Evolutionary conservation across 768 basidiomycete genomes (phyloP).

Genomic region (Amanita rubescens): DNA sequence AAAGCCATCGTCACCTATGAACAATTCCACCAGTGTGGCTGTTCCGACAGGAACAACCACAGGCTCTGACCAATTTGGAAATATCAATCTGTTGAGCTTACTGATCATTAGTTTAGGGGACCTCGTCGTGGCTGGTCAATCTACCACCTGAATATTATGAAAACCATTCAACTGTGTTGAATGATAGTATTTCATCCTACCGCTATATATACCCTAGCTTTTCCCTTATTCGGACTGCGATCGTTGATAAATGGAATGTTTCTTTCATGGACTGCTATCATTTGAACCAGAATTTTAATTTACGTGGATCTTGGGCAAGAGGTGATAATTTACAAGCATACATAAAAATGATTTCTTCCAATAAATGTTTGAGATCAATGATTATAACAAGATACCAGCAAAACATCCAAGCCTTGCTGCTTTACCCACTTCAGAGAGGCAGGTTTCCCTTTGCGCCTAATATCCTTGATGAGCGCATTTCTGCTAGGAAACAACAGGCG

Average conservation of each 20-base stretch:
- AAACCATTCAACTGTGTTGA: not conserved
- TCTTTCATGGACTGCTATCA: not conserved
- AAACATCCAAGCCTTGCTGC: slow-evolving; percentile 51
- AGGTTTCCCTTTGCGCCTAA: slow-evolving; percentile 37
- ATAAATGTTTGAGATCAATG: slow-evolving; percentile 12
- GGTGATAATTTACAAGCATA: not conserved
- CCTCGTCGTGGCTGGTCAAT: slow-evolving; percentile 21
- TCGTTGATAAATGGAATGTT: not conserved
- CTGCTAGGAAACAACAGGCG: slow-evolving; percentile 55
- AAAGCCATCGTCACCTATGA: slow-evolving; percentile 10
- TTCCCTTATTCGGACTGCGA: not conserved
- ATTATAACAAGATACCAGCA: slow-evolving; percentile 46
- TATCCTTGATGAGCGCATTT: slow-evolving; percentile 52
- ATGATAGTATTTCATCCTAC: not conserved
- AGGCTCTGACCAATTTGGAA: slow-evolving; percentile 19
- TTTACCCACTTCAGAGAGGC: slow-evolving; percentile 55
- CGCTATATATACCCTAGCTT: not conserved
- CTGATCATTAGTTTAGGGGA: slow-evolving; percentile 31
- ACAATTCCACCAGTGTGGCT: slow-evolving; percentile 18
- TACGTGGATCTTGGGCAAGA: not conserved
- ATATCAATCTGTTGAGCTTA: slow-evolving; percentile 25
- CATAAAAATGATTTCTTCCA: not conserved
- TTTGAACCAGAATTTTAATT: too few relatives aligned
- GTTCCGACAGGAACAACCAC: slow-evolving; percentile 22
- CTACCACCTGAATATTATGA: not conserved